These are phyloP conservation scores for Vairimorpha ceranae DNA, from an alignment of 371 early-diverging fungal species.

Conservation along the genomic window DNA sequence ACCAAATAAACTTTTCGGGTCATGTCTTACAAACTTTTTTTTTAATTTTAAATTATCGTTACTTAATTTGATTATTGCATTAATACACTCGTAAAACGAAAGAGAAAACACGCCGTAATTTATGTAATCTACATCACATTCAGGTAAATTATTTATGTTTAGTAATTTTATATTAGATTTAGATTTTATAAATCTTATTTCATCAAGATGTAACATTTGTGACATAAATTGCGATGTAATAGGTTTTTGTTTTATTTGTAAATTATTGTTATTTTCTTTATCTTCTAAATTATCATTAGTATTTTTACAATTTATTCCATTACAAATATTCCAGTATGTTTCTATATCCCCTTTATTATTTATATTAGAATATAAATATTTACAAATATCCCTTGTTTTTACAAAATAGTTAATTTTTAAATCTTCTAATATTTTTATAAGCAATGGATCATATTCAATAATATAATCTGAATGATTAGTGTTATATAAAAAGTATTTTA, in stretches of 20 bases:
- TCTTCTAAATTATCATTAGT: neutral
- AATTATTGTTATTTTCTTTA: neutral
- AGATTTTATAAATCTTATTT: slow-evolving; percentile 6
- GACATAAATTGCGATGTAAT: neutral
- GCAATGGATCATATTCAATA: slow-evolving; percentile 37
- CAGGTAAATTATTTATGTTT: slow-evolving; percentile 45
- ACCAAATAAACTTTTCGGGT: slow-evolving; percentile 35
- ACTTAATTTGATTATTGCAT: slow-evolving; percentile 49
- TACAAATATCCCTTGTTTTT: slow-evolving; percentile 52
- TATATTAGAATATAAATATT: slow-evolving; percentile 32
- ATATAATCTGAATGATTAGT: slow-evolving; percentile 8
- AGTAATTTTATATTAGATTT: slow-evolving; percentile 4
- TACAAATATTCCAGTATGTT: slow-evolving; percentile 53
- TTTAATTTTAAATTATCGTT: slow-evolving; percentile 33
- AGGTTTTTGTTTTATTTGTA: neutral
- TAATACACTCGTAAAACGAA: slow-evolving; percentile 51
- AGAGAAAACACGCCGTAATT: slow-evolving; percentile 25
- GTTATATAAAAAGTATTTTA: slow-evolving; percentile 14
- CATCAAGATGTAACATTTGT: slow-evolving; percentile 6
- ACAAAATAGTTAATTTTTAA: slow-evolving; percentile 50
- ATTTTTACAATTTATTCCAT: slow-evolving; percentile 5
- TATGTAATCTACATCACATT: slow-evolving; percentile 50
- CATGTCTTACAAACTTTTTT: slow-evolving; percentile 1
- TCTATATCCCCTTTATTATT: slow-evolving; percentile 34
- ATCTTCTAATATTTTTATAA: slow-evolving; percentile 29